Evolutionary conservation across 306 rosid genomes (phyloP).

Genomic region (Betula pendula): DNA sequence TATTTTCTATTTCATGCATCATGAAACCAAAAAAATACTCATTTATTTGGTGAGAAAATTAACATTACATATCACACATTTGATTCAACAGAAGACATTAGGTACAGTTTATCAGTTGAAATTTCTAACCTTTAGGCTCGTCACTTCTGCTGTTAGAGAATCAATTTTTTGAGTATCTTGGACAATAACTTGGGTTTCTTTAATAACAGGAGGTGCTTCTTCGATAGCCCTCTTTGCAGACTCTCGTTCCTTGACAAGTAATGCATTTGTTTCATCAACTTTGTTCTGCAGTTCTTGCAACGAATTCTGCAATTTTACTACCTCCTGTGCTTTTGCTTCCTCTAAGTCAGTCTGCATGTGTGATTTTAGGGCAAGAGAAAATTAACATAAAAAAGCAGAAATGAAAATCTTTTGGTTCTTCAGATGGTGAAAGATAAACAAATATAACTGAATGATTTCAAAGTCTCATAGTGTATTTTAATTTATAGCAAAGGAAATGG

Average conservation of each 20-base stretch:
- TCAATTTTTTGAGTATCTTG: slow-evolving; percentile 78
- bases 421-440: slow-evolving; percentile 7
- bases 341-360: slow-evolving; percentile 78
- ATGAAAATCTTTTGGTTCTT: not conserved
- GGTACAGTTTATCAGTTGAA: slow-evolving; percentile 8
- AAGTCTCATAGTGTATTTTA: not conserved
- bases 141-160: slow-evolving; percentile 63
- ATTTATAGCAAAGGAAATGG: not conserved
- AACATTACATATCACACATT: not conserved
- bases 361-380: slow-evolving; percentile 23
- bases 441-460: not conserved
- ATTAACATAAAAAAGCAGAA: not conserved
- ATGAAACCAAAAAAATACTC: not conserved
- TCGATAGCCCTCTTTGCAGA: slow-evolving; percentile 57
- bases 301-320: slow-evolving; percentile 67
- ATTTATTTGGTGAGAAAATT: not conserved
- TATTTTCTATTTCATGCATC: not conserved
- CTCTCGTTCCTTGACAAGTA: slow-evolving; percentile 65
- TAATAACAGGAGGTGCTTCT: slow-evolving; percentile 74
- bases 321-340: slow-evolving; percentile 81
- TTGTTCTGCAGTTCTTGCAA: slow-evolving; percentile 65
- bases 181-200: slow-evolving; percentile 75
- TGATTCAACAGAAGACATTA: slow-evolving; percentile 4
- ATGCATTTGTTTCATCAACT: slow-evolving; percentile 65
- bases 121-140: slow-evolving; percentile 62